phyloP scores from a whole-genome alignment of 2,329 filamentous ascomycete genomes.

The Shiraia sp. region DNA sequence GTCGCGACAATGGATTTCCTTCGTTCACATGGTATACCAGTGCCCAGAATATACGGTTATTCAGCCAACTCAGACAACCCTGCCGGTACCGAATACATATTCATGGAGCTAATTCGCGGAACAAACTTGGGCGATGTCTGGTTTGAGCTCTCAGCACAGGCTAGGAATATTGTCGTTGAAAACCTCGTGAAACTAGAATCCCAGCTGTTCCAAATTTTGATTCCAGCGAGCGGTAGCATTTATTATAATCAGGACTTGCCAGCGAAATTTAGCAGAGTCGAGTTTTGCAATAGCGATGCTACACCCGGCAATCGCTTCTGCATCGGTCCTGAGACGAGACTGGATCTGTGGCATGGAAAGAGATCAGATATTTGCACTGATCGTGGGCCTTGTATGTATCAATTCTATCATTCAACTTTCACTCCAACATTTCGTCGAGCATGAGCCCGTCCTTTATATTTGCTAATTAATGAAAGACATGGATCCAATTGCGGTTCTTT shows the following conservation, averaged over 20 bases:
- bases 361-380: conserved; percentile 23
- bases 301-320: conserved; percentile 20
- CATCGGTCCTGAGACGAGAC: conserved; percentile 35
- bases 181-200: conserved; percentile 36
- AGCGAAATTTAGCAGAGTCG: conserved; percentile 11
- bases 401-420: conserved; percentile 3
- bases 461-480: conserved; percentile 20
- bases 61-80: conserved; percentile 41
- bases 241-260: conserved; percentile 28
- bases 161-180: conserved; percentile 24
- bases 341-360: conserved; percentile 37
- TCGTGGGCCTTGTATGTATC: conserved; percentile 40
- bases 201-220: conserved; percentile 24
- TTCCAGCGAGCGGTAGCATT: conserved; percentile 41
- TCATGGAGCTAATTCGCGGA: conserved; percentile 45
- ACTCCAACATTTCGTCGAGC: background rate
- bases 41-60: conserved; percentile 44
- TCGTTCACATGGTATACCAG: conserved; percentile 35
- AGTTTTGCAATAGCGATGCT: conserved; percentile 12
- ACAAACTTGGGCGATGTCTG: conserved; percentile 37
- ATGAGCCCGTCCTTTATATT: conserved; percentile 10
- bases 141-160: conserved; percentile 29
- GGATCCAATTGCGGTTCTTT: conserved; percentile 25
- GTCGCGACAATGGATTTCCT: conserved; percentile 45
- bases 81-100: conserved; percentile 46